Evolutionary conservation across 1,284 basidiomycete genomes (phyloP).

Genomic region (Ustilago cynodontis): DNA sequence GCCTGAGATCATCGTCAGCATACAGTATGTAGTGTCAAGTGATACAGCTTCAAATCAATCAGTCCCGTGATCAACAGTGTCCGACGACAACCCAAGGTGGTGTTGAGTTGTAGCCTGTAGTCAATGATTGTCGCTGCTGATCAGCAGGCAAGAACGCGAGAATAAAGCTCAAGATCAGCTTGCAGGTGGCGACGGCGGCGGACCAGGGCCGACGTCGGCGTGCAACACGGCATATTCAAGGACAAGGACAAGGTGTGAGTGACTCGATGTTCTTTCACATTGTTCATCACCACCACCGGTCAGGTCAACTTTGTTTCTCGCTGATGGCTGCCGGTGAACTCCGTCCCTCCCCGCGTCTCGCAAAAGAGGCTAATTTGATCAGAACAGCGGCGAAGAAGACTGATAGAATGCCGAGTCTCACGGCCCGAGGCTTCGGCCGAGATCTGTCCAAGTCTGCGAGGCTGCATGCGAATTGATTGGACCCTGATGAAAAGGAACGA

Average conservation of each 20-base stretch:
- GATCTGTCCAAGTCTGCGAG: conserved; percentile 21
- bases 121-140: not conserved
- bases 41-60: not conserved
- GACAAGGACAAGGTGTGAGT: not conserved
- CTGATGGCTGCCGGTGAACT: conserved; percentile 18
- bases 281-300: not conserved
- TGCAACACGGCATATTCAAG: conserved; percentile 8
- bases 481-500: conserved; percentile 30
- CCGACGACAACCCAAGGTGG: not conserved
- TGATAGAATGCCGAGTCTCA: conserved; percentile 16
- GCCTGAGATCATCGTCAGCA: not conserved
- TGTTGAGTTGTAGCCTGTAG: not conserved
- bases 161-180: no score
- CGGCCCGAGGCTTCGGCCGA: conserved; percentile 27
- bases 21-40: conserved; percentile 3
- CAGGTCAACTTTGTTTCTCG: not conserved
- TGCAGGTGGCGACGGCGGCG: not conserved
- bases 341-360: conserved; percentile 1
- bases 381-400: not conserved
- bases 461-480: conserved; percentile 5
- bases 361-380: not conserved
- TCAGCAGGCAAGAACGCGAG: not conserved
- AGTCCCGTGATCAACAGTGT: not conserved
- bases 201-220: conserved; percentile 6
- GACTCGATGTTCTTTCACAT: conserved; percentile 16